Base-by-base conservation (phyloP, 176 grass and related monocot species). In the Carex scoparia region DNA sequence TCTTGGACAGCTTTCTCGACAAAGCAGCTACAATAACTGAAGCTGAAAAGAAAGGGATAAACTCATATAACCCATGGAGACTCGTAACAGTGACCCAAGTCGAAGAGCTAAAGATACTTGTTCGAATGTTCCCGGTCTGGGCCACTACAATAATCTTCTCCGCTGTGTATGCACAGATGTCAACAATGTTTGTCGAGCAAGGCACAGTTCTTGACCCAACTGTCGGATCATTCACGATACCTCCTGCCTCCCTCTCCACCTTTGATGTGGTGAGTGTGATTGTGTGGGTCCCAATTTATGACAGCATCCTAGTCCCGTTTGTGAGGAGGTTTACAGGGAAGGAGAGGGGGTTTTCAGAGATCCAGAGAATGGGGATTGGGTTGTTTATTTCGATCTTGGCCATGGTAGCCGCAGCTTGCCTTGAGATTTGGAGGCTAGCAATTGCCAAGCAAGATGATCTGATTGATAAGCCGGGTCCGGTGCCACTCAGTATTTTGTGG, bases 141-240 rank as follows among this genome's bases (percentile, higher is more conserved):
- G 94, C 89, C 18, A 94, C 94, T 3, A 93, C 91, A 2, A 97
- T 97, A 68, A 86, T 97, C 11, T 97, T 97, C 76, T 97, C 94
- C 16, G 89, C 91, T 33, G 91, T 94, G 7, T 92, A 97, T 79
- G 88, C 94, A 77, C 91, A 97, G 82, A 97, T 92, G 37, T 90
- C 94, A 18, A 97, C 94, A 19, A 90, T 97, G 94, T 97, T 97
- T 72, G 94, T 97, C 63, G 94, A 97, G 64, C 94, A 97, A 87
- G 94, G 94, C 51, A 97, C 93, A 89, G 88, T 94, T 79, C 89
- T 97, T 44, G 91, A 97, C 67, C 65, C 94, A 69, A 90, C 91
- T 11, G 57, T 94, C 13, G 89, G 87, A 10, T 93, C 94, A 57
- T 97, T 97, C 84, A 97, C 87, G 27, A 84, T 97, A 63, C 94